phyloP scores from a whole-genome alignment of 345 rosid genomes.

The Linum tenue region DNA sequence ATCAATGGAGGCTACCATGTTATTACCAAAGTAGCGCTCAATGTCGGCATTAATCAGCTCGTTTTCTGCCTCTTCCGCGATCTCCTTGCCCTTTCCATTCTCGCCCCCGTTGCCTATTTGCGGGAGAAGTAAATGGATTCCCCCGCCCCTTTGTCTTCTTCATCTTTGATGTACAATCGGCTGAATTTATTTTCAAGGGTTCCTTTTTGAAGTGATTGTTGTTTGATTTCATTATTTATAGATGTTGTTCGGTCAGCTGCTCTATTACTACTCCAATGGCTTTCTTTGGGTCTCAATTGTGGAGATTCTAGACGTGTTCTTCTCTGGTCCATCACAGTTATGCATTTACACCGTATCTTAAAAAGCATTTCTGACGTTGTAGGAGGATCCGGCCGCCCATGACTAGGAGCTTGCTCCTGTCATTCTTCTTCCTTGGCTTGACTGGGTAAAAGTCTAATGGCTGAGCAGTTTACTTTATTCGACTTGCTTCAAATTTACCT shows the following conservation, averaged over 20 bases:
- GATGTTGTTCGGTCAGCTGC: no score
- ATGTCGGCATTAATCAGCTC: constrained; percentile 88
- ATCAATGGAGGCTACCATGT: constrained; percentile 90
- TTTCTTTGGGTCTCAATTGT: neutral
- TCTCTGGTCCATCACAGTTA: neutral
- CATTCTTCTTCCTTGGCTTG: constrained; percentile 84
- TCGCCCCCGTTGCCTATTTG: constrained; percentile 74
- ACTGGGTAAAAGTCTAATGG: constrained; percentile 53
- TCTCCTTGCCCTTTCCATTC: constrained; percentile 80
- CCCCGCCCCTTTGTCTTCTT: neutral
- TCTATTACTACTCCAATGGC: no score
- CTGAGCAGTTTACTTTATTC: constrained; percentile 8
- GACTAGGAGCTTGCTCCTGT: constrained; percentile 51
- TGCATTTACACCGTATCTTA: neutral
- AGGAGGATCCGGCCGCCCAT: constrained; percentile 72
- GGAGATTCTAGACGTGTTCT: neutral
- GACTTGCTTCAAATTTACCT: neutral
- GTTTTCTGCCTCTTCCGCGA: constrained; percentile 94
- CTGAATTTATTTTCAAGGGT: neutral
- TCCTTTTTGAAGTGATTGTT: neutral
- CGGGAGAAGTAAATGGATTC: constrained; percentile 54
- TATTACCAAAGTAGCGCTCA: constrained; percentile 89
- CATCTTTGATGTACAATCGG: no score
- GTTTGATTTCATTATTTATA: no score
- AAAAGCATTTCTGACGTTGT: constrained; percentile 11